Percentiles rank a stretch among this genome's conserved stretches.
phyloP scores from a whole-genome alignment of 768 basidiomycete species.

The Phallus indusiatus region DNA sequence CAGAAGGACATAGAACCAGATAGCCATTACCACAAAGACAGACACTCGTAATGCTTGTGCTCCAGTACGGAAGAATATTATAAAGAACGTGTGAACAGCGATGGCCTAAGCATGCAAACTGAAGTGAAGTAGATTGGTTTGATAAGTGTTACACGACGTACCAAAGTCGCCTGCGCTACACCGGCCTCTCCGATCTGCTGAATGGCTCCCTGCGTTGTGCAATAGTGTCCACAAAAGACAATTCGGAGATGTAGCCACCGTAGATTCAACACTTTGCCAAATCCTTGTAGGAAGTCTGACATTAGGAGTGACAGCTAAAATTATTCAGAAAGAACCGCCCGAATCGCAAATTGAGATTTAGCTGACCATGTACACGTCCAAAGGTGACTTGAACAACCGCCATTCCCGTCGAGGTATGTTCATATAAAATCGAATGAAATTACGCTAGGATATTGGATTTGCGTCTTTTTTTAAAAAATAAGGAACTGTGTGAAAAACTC shows the following conservation, averaged over 20 bases:
- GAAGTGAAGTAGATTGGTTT: background rate
- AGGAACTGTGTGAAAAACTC: constrained; percentile 3
- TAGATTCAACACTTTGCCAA: constrained; percentile 29
- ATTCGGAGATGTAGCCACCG: constrained; percentile 27
- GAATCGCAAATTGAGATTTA: background rate
- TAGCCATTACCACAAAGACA: background rate
- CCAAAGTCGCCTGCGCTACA: constrained; percentile 33
- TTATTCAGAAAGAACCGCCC: too few species aligned
- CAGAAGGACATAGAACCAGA: background rate
- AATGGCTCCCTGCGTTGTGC: constrained; percentile 29
- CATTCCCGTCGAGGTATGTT: constrained; percentile 11
- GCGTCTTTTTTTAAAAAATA: background rate
- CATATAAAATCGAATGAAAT: constrained; percentile 20
- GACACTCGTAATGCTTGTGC: background rate
- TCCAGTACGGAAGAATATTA: constrained; percentile 17
- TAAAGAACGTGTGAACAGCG: constrained; percentile 32
- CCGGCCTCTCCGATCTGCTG: constrained; percentile 35
- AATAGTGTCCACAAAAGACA: constrained; percentile 25
- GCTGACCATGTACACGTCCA: constrained; percentile 33
- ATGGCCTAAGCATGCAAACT: constrained; percentile 21
- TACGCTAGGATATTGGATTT: constrained; percentile 14
- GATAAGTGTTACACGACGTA: constrained; percentile 14
- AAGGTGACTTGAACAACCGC: constrained; percentile 25
- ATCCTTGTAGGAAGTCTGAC: constrained; percentile 29
- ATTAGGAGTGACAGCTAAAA: constrained; percentile 14